phyloP scores from a whole-genome alignment of 2,329 filamentous ascomycete species.

The Hirsutella rhossiliensis region DNA sequence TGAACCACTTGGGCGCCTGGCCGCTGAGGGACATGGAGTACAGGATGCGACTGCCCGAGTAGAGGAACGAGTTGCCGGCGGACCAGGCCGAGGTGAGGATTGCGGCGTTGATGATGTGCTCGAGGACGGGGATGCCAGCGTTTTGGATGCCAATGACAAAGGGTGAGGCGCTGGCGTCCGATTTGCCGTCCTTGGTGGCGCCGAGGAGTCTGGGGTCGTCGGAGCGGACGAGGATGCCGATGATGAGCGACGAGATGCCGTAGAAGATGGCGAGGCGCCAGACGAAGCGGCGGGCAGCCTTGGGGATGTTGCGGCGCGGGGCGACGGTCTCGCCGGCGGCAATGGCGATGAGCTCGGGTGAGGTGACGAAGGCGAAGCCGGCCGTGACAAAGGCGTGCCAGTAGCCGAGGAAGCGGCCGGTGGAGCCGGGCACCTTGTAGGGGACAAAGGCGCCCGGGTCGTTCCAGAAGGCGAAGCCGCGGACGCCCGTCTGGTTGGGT shows the following conservation, averaged over 20 bases:
- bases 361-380: slow-evolving; percentile 50
- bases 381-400: slow-evolving; percentile 45
- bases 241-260: slow-evolving; percentile 46
- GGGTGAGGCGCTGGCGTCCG: slow-evolving; percentile 40
- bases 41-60: slow-evolving; percentile 57
- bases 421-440: slow-evolving; percentile 31
- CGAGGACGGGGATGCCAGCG: slow-evolving; percentile 49
- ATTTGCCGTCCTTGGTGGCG: slow-evolving; percentile 29
- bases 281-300: slow-evolving; percentile 49
- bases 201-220: slow-evolving; percentile 49
- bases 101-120: slow-evolving; percentile 56
- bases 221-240: slow-evolving; percentile 52
- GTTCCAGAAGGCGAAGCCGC: slow-evolving; percentile 28
- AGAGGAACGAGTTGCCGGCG: slow-evolving; percentile 48
- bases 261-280: slow-evolving; percentile 53
- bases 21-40: slow-evolving; percentile 56
- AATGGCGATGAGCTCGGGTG: slow-evolving; percentile 50
- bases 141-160: slow-evolving; percentile 57
- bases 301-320: slow-evolving; percentile 54
- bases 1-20: slow-evolving; percentile 52
- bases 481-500: slow-evolving; percentile 34
- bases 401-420: slow-evolving; percentile 45
- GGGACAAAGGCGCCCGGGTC: slow-evolving; percentile 31
- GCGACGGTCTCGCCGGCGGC: slow-evolving; percentile 54
- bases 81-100: slow-evolving; percentile 56